Conservation (phyloP, 139 green algal species). For the Penium margaritaceum region DNA sequence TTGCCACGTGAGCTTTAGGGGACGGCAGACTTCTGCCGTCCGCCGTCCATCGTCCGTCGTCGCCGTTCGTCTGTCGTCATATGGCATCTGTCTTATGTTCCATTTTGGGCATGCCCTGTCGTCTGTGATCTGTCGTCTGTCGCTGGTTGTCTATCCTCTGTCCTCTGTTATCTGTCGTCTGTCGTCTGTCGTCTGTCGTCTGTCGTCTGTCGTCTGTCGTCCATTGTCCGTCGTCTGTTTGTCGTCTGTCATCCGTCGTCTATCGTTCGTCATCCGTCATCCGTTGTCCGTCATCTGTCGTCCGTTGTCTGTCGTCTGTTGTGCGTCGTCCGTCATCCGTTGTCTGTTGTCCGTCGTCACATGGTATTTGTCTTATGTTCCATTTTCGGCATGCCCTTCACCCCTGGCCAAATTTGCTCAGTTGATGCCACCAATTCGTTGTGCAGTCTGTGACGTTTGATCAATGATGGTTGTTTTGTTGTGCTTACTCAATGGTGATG, state of each 20-base stretch:
- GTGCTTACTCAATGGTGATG: not conserved
- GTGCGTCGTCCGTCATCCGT: not conserved
- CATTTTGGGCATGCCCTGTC: not conserved
- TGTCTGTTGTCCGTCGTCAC: not conserved
- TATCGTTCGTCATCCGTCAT: not conserved
- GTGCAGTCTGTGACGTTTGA: not conserved
- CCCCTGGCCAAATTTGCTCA: not conserved
- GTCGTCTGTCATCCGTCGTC: too few relatives aligned
- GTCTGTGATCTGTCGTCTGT: not conserved
- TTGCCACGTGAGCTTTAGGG: not conserved
- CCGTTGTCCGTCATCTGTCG: not conserved
- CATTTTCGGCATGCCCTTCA: too few relatives aligned
- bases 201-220: not conserved
- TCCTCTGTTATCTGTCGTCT: not conserved
- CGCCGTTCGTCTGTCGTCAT: not conserved
- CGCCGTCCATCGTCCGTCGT: not conserved
- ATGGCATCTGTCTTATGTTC: not conserved
- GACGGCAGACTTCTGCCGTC: not conserved
- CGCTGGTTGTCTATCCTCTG: not conserved
- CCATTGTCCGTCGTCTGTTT: not conserved
- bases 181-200: not conserved
- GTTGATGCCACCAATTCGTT: not conserved
- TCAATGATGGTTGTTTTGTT: not conserved
- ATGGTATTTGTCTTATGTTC: not conserved
- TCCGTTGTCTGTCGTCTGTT: not conserved